Evolutionary conservation across 1,284 basidiomycete species (phyloP).

Genomic region (Athelia psychrophila): DNA sequence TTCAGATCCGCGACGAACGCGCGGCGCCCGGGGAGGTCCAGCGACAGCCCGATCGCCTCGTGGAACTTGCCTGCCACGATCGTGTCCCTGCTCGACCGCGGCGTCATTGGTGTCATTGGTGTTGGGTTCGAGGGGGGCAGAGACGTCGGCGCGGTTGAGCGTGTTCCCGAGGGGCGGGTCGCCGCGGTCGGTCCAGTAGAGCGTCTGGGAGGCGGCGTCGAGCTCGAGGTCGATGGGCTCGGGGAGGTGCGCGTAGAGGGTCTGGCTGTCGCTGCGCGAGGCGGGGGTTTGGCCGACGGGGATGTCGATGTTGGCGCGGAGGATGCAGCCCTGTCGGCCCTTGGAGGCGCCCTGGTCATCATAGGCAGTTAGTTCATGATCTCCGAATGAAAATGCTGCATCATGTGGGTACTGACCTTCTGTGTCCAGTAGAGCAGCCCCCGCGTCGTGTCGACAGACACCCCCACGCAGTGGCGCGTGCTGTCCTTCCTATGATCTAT

Average conservation of each 20-base stretch:
- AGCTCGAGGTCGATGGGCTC: neutral
- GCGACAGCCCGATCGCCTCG: too few species aligned
- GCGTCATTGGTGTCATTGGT: too few species aligned
- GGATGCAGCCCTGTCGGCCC: neutral
- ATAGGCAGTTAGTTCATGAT: neutral
- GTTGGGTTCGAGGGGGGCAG: slow-evolving; percentile 3
- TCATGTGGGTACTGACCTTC: too few species aligned
- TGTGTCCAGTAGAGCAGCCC: neutral
- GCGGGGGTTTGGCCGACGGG: neutral
- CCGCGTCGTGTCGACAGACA: neutral
- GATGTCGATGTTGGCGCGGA: neutral
- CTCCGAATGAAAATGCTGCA: neutral
- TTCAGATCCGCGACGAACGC: too few species aligned
- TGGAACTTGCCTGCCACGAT: too few species aligned
- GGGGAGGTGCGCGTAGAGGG: neutral
- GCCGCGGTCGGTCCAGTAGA: neutral
- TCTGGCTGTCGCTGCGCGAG: neutral
- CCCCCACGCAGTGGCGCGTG: neutral
- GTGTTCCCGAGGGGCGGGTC: neutral
- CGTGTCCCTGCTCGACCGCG: too few species aligned
- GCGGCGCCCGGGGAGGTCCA: too few species aligned
- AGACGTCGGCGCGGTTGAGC: slow-evolving; percentile 11
- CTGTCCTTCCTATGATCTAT: too few species aligned
- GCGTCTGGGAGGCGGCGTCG: neutral
- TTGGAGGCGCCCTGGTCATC: neutral